A percentile compares a stretch with the other conserved stretches of the same genome.
phyloP scores from a whole-genome alignment of 306 rosid species.

The Casuarina equisetifolia region DNA sequence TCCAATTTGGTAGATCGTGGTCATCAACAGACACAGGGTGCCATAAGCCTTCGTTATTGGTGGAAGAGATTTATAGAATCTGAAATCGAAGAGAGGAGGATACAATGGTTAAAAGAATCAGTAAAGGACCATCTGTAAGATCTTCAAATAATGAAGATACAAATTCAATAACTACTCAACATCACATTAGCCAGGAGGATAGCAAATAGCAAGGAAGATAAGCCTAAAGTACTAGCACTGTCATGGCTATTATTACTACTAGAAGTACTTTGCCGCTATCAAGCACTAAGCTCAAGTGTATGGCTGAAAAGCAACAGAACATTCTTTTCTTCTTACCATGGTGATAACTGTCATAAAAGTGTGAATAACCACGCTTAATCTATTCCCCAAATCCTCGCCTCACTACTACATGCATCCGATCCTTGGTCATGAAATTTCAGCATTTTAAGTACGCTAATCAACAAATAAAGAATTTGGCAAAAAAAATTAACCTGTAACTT shows the following conservation, averaged over 20 bases:
- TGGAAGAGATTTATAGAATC: slow-evolving; percentile 83
- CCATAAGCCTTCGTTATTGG: slow-evolving; percentile 93
- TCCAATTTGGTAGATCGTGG: slow-evolving; percentile 59
- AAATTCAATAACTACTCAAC: not conserved
- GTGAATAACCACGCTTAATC: not conserved
- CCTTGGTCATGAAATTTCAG: not conserved
- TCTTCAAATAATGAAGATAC: not conserved
- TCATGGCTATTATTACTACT: not conserved
- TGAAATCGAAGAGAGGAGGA: slow-evolving; percentile 35
- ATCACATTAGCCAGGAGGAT: slow-evolving; percentile 1
- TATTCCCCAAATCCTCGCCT: not conserved
- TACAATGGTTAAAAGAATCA: not conserved
- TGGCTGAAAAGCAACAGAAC: not conserved
- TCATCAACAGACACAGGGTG: slow-evolving; percentile 66
- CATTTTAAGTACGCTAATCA: not conserved
- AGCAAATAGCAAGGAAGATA: not conserved
- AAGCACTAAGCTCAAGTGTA: not conserved
- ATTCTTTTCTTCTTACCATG: not conserved
- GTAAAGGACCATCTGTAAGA: slow-evolving; percentile 4
- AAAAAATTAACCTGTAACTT: not conserved
- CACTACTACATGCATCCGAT: not conserved
- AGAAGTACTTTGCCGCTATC: slow-evolving; percentile 5
- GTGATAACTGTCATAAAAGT: not conserved
- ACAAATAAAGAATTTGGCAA: not conserved
- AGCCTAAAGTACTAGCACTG: not conserved